Conservation (phyloP, 225 moss, liverwort and hornwort genomes). For the Marchantia polymorpha region DNA sequence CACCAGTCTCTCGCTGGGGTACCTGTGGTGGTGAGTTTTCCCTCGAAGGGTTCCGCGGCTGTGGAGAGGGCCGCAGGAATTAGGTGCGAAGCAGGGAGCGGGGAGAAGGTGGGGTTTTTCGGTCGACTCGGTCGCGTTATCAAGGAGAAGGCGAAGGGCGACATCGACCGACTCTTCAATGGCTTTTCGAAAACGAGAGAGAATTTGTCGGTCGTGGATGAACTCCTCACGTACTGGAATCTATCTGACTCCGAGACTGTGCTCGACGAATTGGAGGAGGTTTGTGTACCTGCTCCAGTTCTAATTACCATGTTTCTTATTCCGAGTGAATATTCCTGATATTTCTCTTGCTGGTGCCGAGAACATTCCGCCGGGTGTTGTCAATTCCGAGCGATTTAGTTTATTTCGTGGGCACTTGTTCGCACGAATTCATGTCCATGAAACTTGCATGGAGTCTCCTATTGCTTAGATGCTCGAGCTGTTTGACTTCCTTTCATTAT, state of each 20-base stretch:
- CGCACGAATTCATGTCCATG: too few species aligned
- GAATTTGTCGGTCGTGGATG: constrained; percentile 87
- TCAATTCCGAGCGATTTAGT: too few species aligned
- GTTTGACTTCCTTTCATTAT: too few species aligned
- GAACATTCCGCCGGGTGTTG: too few species aligned
- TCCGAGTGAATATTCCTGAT: too few species aligned
- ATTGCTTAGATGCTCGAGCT: too few species aligned
- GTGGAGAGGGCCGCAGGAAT: constrained; percentile 18
- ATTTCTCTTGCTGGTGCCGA: too few species aligned
- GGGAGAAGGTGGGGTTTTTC: constrained; percentile 65
- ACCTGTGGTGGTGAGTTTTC: constrained; percentile 1
- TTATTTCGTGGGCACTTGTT: too few species aligned
- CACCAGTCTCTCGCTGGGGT: not conserved
- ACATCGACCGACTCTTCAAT: constrained; percentile 80
- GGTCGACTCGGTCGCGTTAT: constrained; percentile 79
- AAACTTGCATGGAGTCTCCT: too few species aligned
- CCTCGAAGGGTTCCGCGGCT: not conserved
- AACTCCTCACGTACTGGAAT: constrained; percentile 98
- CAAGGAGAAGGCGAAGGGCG: constrained; percentile 97
- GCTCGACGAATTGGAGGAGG: constrained; percentile 95
- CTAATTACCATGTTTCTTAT: not conserved
- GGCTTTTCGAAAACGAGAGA: constrained; percentile 95
- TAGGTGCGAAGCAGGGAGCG: constrained; percentile 61
- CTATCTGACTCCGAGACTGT: constrained; percentile 77
- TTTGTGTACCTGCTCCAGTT: constrained; percentile 2